Evolutionary conservation across 352 stramenopile species (phyloP).

Genomic region (Phytophthora capsici): DNA sequence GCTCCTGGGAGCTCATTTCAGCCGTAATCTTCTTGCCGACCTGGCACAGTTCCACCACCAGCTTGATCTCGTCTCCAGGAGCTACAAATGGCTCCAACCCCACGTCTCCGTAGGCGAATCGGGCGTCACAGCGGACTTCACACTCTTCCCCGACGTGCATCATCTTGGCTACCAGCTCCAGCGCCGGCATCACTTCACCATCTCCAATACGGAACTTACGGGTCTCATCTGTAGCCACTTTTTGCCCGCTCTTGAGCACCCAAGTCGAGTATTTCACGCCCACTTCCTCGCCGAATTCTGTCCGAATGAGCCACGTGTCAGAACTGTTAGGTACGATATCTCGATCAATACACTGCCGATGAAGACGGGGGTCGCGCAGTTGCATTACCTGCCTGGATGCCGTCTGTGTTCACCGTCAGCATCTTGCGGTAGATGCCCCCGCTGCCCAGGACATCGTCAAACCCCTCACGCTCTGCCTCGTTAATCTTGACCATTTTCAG

Average conservation of each 20-base stretch:
- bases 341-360: slow-evolving; percentile 2
- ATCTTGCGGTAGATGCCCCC: slow-evolving; percentile 82
- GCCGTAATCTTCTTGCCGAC: slow-evolving; percentile 72
- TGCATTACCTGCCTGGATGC: slow-evolving; percentile 62
- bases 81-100: slow-evolving; percentile 57
- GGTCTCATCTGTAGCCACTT: slow-evolving; percentile 52
- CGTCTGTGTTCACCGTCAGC: slow-evolving; percentile 57
- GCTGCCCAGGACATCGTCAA: slow-evolving; percentile 82
- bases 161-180: slow-evolving; percentile 83
- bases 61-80: slow-evolving; percentile 54
- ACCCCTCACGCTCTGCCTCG: slow-evolving; percentile 59
- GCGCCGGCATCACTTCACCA: slow-evolving; percentile 77
- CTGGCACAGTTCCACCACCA: slow-evolving; percentile 63
- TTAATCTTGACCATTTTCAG: slow-evolving; percentile 39
- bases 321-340: slow-evolving; percentile 1
- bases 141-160: slow-evolving; percentile 76
- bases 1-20: slow-evolving; percentile 77
- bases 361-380: not conserved
- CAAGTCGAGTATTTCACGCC: slow-evolving; percentile 72
- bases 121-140: slow-evolving; percentile 76
- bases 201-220: slow-evolving; percentile 85
- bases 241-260: slow-evolving; percentile 50
- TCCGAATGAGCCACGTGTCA: slow-evolving; percentile 20
- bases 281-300: slow-evolving; percentile 87
- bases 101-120: slow-evolving; percentile 81